A percentile compares a stretch with the other conserved stretches of the same genome.
These are phyloP conservation scores for Mucor mucedo DNA, from an alignment of 371 early-diverging fungal species.

Conservation along the genomic window DNA sequence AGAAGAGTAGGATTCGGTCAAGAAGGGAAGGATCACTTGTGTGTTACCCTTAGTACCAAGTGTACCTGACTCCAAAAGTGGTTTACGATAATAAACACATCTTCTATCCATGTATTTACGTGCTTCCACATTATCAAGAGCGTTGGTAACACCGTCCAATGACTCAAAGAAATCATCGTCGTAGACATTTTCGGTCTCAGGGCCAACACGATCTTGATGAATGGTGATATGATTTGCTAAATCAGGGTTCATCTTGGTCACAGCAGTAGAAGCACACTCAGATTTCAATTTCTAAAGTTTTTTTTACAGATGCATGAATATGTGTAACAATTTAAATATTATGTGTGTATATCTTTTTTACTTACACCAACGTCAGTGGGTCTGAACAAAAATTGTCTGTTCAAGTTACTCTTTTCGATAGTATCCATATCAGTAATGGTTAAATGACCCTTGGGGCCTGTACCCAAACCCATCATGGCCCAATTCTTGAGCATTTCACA, in stretches of 20 bases:
- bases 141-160: constrained; percentile 96
- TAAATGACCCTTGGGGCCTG: constrained; percentile 85
- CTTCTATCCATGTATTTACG: constrained; percentile 97
- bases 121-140: constrained; percentile 99
- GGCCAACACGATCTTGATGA: constrained; percentile 96
- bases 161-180: constrained; percentile 93
- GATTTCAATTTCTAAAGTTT: constrained; percentile 86
- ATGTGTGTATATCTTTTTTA: background rate
- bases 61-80: constrained; percentile 99
- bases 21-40: constrained; percentile 92
- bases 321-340: background rate
- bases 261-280: constrained; percentile 93
- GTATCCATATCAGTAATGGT: constrained; percentile 99
- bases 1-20: constrained; percentile 99
- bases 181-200: constrained; percentile 95
- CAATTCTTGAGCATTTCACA: constrained; percentile 99
- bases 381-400: constrained; percentile 98
- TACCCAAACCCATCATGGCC: constrained; percentile 98
- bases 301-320: background rate
- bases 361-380: constrained; percentile 85
- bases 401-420: constrained; percentile 97
- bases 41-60: constrained; percentile 99
- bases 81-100: constrained; percentile 95
- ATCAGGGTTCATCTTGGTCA: constrained; percentile 92
- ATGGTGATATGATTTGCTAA: constrained; percentile 79